A percentile compares a stretch with the other conserved stretches of the same genome.
phyloP scores from a whole-genome alignment of 1,139 yeast genomes.

The Saccharomyces hybrid region DNA sequence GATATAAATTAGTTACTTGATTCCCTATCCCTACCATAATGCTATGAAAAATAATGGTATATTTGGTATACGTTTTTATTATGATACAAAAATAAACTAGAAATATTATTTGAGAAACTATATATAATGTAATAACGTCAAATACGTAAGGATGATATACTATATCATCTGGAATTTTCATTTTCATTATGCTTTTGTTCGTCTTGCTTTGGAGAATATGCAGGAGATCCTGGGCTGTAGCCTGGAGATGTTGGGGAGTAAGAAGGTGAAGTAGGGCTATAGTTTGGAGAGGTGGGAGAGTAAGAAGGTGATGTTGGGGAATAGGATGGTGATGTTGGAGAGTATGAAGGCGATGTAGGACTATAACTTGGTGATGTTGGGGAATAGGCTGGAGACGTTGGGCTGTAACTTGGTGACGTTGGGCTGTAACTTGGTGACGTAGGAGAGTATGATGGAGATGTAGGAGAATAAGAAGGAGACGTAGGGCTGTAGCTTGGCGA shows the following conservation, averaged over 20 bases:
- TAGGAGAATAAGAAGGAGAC: conserved; percentile 50
- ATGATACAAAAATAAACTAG: conserved; percentile 2
- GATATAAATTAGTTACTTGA: not conserved
- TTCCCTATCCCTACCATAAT: not conserved
- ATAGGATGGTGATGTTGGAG: conserved; percentile 47
- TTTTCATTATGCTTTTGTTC: conserved; percentile 11
- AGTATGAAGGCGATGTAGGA: conserved; percentile 49
- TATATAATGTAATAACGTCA: conserved; percentile 1
- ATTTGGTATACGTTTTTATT: not conserved
- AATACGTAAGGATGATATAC: conserved; percentile 2
- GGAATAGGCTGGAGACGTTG: conserved; percentile 53
- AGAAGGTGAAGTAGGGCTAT: conserved; percentile 48
- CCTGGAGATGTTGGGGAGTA: conserved; percentile 43
- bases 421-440: conserved; percentile 51
- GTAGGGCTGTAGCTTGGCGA: conserved; percentile 56
- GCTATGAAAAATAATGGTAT: too few relatives aligned
- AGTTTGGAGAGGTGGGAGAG: conserved; percentile 45
- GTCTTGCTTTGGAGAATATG: conserved; percentile 44
- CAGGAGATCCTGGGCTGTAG: conserved; percentile 52
- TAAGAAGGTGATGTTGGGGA: conserved; percentile 48
- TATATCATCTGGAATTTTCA: conserved; percentile 7
- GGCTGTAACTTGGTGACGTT: conserved; percentile 50
- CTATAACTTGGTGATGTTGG: conserved; percentile 57
- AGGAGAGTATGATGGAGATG: conserved; percentile 49
- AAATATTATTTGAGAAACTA: conserved; percentile 3